Percentiles rank a stretch among this genome's conserved stretches.
Conservation (phyloP, 345 rosid genomes). For the Lepidium aucheri region DNA sequence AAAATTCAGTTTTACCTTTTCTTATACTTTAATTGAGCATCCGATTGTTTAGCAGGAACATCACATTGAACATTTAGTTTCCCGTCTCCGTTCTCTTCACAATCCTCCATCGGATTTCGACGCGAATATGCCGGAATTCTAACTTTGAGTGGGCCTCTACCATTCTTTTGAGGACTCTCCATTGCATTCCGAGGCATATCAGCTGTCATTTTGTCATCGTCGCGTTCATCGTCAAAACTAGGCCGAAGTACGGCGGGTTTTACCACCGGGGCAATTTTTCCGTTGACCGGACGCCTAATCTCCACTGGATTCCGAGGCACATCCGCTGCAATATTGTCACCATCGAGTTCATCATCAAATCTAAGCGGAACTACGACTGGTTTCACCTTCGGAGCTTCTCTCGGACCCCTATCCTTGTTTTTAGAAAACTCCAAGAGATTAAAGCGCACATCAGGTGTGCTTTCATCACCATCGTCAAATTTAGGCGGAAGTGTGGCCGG, state of each 20-base stretch:
- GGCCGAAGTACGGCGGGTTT: background rate
- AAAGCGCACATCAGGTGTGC: background rate
- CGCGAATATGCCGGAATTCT: slow-evolving; percentile 21
- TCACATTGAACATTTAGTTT: slow-evolving; percentile 7
- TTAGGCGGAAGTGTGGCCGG: background rate
- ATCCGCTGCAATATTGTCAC: background rate
- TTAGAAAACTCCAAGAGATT: background rate
- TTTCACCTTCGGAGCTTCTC: background rate
- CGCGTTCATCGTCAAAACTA: slow-evolving; percentile 7
- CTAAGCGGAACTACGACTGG: background rate
- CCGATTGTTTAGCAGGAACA: slow-evolving; percentile 12
- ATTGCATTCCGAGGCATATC: background rate
- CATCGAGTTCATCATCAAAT: slow-evolving; percentile 11
- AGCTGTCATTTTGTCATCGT: background rate
- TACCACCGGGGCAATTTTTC: background rate
- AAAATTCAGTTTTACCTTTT: slow-evolving; percentile 13
- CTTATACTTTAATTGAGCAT: slow-evolving; percentile 26
- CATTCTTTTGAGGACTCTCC: background rate
- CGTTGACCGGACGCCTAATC: background rate
- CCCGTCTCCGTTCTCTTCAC: background rate
- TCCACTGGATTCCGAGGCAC: background rate
- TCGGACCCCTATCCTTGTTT: background rate
- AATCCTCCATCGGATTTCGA: slow-evolving; percentile 8
- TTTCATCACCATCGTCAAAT: slow-evolving; percentile 5
- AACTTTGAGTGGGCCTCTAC: slow-evolving; percentile 9